Base-by-base conservation (phyloP, 1,284 basidiomycete genomes). In the Ustilago hordei region DNA sequence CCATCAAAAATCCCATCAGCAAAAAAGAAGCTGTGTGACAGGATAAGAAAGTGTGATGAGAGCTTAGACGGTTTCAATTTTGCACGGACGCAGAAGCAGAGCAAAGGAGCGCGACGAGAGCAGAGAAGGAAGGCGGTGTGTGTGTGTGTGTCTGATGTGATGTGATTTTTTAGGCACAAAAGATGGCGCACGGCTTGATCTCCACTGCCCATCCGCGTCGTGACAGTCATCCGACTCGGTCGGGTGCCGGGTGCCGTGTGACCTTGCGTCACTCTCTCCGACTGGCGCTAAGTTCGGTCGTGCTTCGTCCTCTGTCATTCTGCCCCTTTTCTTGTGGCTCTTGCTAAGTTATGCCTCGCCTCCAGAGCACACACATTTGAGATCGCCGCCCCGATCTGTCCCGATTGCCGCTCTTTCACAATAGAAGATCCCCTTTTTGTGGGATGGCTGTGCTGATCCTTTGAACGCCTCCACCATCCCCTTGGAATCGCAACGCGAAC, bases 211-310 rank as follows among this genome's bases (percentile, higher is more conserved):
- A 34, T 45, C 41, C 9, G 55, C 55, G 41, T 57, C 41, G 47
- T 57, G 48, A 12, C 48, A 9, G 53, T 54, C 53, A 54, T 54
- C 53, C 53, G 53, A 54, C 53, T 38, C 53, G 35, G 53, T 38
- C 53, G 35, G 53, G 53, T 38, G 53, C 53, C 2, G 31, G n/a
- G n/a, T n/a, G n/a, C n/a, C n/a, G n/a, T 54, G 35, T 38, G 53
- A 38, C 53, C 53, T 32, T 50, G 45, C 45, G 23, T 31, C 23
- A 31, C 23, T 45, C 15, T 45, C 41, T 45, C 41, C n/a, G 41
- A 19, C 48, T 31, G 48, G 48, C 31, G 4, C 48, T 50, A 32
- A 28, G 28, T 50, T 50, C 48, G 48, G 28, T 50, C 28, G 13
- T 50, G 48, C 48, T 50, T 50, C 48, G 45, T 48, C n/a, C 9